phyloP scores from a whole-genome alignment of 768 basidiomycete species.

The Lactifluus rugatus region DNA sequence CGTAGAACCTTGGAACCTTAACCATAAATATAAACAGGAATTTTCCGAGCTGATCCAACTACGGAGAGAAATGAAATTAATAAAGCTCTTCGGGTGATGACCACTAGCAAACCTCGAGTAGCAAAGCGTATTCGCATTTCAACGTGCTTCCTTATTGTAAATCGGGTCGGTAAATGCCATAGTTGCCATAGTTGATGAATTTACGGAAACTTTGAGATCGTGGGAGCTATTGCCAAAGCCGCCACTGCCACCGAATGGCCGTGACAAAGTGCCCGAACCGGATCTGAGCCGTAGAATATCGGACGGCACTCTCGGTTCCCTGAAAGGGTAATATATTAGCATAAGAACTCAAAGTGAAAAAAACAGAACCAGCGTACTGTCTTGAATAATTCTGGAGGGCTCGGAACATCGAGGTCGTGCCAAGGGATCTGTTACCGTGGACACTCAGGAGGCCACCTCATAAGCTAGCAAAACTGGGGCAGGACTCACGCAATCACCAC shows the following conservation, averaged over 20 bases:
- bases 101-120: too few species aligned
- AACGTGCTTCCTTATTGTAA: background rate
- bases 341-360: background rate
- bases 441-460: background rate
- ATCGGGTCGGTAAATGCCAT: background rate
- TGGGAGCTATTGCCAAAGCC: background rate
- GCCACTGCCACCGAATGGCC: background rate
- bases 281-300: background rate
- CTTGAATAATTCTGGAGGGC: background rate
- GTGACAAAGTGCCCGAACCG: background rate
- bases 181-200: background rate
- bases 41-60: too few species aligned
- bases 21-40: too few species aligned
- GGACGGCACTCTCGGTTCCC: too few species aligned
- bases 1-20: too few species aligned
- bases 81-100: too few species aligned
- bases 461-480: background rate
- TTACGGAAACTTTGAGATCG: background rate
- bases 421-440: background rate
- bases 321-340: background rate
- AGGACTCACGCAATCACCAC: constrained; percentile 12
- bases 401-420: background rate
- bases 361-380: background rate
- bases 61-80: too few species aligned
- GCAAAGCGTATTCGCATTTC: too few species aligned